These are phyloP conservation scores for Beta lomatogona DNA, from an alignment of 179 eudicot species.

Conservation along the genomic window DNA sequence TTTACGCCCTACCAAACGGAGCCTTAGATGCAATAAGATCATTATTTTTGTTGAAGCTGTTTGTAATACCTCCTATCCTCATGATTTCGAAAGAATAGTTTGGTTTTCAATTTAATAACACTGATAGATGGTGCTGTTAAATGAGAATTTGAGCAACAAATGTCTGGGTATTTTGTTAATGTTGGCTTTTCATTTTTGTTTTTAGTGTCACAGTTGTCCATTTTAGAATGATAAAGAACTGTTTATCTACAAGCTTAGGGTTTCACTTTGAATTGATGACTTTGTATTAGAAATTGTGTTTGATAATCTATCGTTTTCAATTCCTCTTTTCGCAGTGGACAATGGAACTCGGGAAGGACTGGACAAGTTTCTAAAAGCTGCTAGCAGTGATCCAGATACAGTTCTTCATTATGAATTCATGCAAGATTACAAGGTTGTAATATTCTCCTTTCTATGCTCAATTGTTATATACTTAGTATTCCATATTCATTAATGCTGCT, in stretches of 20 bases:
- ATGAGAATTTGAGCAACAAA: not conserved
- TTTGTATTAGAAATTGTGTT: not conserved
- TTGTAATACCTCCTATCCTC: not conserved
- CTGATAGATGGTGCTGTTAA: not conserved
- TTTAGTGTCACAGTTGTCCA: not conserved
- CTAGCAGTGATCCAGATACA: slow-evolving; percentile 93
- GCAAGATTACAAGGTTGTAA: slow-evolving; percentile 96
- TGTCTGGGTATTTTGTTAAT: not conserved
- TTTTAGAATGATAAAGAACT: not conserved
- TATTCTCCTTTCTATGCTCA: not conserved
- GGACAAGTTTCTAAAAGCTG: slow-evolving; percentile 91
- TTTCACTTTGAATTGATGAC: not conserved
- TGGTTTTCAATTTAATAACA: not conserved
- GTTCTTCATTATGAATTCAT: slow-evolving; percentile 98
- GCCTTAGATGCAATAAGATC: not conserved
- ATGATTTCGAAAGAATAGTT: not conserved
- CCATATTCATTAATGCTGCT: not conserved
- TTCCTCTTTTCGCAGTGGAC: slow-evolving; percentile 59
- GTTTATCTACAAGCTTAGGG: not conserved
- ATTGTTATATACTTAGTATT: slow-evolving; percentile 9
- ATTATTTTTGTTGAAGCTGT: too few species aligned
- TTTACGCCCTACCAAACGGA: too few species aligned
- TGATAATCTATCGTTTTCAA: slow-evolving; percentile 10
- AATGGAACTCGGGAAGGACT: slow-evolving; percentile 95
- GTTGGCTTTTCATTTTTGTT: not conserved